Evolutionary conservation across 805 yeast species (phyloP).

Genomic region (Kazachstania kunashirensis): DNA sequence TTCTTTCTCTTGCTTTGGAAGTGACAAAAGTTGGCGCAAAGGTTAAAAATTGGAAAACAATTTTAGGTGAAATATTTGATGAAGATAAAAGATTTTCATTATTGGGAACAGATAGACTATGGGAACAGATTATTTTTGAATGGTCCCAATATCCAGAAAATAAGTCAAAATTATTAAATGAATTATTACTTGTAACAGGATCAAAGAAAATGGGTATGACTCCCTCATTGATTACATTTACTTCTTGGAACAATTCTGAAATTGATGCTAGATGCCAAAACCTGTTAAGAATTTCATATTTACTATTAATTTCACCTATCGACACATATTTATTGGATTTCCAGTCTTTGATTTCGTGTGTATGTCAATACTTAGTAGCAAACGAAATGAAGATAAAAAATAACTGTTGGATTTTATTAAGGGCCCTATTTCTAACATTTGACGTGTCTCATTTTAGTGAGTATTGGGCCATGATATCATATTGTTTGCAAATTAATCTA

Average conservation of each 20-base stretch:
- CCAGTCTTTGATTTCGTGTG: conserved; percentile 37
- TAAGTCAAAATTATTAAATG: conserved; percentile 38
- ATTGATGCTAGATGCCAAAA: conserved; percentile 42
- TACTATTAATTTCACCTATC: conserved; percentile 51
- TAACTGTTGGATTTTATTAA: conserved; percentile 41
- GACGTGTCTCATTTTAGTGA: conserved; percentile 55
- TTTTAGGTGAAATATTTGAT: conserved; percentile 54
- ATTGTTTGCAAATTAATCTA: conserved; percentile 41
- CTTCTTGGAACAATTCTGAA: conserved; percentile 61
- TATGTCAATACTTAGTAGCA: conserved; percentile 32
- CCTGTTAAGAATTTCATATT: conserved; percentile 52
- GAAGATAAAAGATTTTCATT: conserved; percentile 33
- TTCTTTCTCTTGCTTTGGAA: conserved; percentile 37
- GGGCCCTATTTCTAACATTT: conserved; percentile 56
- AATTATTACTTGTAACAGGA: conserved; percentile 19
- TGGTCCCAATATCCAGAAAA: conserved; percentile 55
- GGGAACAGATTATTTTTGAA: conserved; percentile 46
- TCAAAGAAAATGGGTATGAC: conserved; percentile 38
- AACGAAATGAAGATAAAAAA: conserved; percentile 24
- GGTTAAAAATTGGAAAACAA: conserved; percentile 51
- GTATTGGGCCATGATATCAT: conserved; percentile 59
- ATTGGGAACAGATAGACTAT: conserved; percentile 22
- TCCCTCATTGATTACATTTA: conserved; percentile 48
- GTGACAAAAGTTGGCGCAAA: conserved; percentile 24
- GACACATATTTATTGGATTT: conserved; percentile 45